Evolutionary conservation across 169 alveolate genomes (phyloP).

Genomic region (Cryptosporidium xiaoi): DNA sequence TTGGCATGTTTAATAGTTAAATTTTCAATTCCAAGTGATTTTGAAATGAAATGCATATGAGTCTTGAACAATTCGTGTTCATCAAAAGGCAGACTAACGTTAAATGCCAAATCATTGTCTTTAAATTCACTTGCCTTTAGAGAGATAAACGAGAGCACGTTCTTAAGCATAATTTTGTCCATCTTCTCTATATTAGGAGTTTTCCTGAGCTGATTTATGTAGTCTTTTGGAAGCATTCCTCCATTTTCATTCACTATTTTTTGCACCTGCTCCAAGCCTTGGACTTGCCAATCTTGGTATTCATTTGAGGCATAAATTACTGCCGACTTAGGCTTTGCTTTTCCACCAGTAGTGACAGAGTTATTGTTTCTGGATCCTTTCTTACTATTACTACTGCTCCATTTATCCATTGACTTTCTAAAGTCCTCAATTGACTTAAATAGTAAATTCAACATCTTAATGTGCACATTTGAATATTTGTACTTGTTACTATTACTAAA

Average conservation of each 20-base stretch:
- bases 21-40: conserved; percentile 10
- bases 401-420: conserved; percentile 57
- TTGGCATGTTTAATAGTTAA: conserved; percentile 7
- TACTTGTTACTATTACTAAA: conserved; percentile 33
- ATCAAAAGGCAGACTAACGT: conserved; percentile 36
- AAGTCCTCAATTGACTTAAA: conserved; percentile 58
- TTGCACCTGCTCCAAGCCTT: conserved; percentile 56
- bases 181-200: conserved; percentile 53
- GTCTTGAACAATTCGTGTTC: conserved; percentile 41
- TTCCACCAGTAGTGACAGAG: not conserved
- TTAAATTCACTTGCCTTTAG: conserved; percentile 50
- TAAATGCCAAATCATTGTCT: conserved; percentile 45
- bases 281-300: conserved; percentile 66
- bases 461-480: conserved; percentile 7
- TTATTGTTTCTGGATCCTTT: conserved; percentile 4
- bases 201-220: conserved; percentile 26
- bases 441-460: conserved; percentile 52
- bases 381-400: conserved; percentile 19
- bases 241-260: conserved; percentile 33
- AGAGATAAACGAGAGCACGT: conserved; percentile 52
- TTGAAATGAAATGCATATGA: conserved; percentile 50
- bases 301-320: conserved; percentile 50
- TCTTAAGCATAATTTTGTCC: conserved; percentile 58
- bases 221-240: conserved; percentile 64
- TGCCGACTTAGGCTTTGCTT: conserved; percentile 18